Evolutionary conservation across 805 yeast species (phyloP), one percentile per base, ranked within the genome.

Genomic region (Candida coquimbonensis): DNA sequence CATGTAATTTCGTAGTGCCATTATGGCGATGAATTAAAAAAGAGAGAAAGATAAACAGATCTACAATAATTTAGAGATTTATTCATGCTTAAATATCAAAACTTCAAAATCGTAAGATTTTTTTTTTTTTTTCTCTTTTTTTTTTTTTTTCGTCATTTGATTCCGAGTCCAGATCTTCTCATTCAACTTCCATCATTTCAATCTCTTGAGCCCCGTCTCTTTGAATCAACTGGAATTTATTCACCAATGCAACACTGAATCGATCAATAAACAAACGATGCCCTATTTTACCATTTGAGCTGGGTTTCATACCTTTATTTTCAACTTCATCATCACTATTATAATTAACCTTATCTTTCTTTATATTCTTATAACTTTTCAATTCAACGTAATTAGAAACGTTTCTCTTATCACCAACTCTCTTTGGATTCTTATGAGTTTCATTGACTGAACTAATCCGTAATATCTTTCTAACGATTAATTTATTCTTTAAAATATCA

Each of bases 1-100:
- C 43, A 70, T 62, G 48, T 71, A 71, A 52, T 71, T 71, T 49
- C 72, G 68, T 8, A 71, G 57, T 1, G 76, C 76, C 76, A 71
- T 71, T 3, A 11, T 36, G 21, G 6, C 24, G 19, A 34, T 9
- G 17, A 35, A 13, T 11, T 9, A 17, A 0, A 35, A 11, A 21
- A 4, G 19, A 16, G 9, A n/a, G 3, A 21, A 21, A 21, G 24
- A 21, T 21, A 21, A 21, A 21, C 4, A 21, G 24, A 21, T 21
- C 24, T 21, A 21, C 24, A 6, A 4, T 21, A 21, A 21, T 21
- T 21, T 21, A 21, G 24, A 21, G 24, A 21, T 21, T 21, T 21
- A 21, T 4, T 29, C 31, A 29, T 29, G 13, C 13, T 29, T 29
- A 29, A 29, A 29, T 29, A 29, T 29, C 5, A 21, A 21, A 21